Evolutionary conservation across 306 rosid genomes (phyloP).

Genomic region (Arachis hypogaea): DNA sequence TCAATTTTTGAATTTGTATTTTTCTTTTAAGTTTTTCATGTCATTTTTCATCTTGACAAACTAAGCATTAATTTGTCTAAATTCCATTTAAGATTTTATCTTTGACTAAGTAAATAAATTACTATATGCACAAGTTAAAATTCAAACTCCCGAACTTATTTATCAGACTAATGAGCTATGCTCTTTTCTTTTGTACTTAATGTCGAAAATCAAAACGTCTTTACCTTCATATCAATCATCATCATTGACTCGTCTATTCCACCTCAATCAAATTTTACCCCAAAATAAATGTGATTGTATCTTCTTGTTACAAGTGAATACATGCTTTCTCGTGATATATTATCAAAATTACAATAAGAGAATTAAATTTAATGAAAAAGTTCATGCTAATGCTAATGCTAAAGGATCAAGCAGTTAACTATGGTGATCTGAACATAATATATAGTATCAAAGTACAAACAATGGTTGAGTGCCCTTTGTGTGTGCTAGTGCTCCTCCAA

Average conservation of each 20-base stretch:
- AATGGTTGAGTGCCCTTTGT: conserved; percentile 27
- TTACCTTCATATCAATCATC: neutral
- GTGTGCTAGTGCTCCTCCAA: conserved; percentile 40
- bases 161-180: no score
- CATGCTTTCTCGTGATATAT: neutral
- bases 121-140: no score
- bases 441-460: conserved; percentile 27
- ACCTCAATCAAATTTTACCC: no score
- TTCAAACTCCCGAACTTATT: no score
- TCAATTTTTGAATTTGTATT: conserved; percentile 17
- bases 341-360: neutral
- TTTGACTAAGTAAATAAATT: no score
- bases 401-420: conserved; percentile 22
- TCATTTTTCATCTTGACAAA: no score
- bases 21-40: no score
- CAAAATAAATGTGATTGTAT: no score
- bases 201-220: neutral
- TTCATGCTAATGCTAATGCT: conserved; percentile 31
- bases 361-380: conserved; percentile 21
- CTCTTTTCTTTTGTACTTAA: neutral
- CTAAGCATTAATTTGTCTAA: no score
- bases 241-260: neutral
- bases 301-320: no score
- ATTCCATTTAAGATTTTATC: no score
- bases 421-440: conserved; percentile 31